These are phyloP conservation scores for Quercus mongolica DNA, from an alignment of 306 rosid genomes.

Conservation along the genomic window DNA sequence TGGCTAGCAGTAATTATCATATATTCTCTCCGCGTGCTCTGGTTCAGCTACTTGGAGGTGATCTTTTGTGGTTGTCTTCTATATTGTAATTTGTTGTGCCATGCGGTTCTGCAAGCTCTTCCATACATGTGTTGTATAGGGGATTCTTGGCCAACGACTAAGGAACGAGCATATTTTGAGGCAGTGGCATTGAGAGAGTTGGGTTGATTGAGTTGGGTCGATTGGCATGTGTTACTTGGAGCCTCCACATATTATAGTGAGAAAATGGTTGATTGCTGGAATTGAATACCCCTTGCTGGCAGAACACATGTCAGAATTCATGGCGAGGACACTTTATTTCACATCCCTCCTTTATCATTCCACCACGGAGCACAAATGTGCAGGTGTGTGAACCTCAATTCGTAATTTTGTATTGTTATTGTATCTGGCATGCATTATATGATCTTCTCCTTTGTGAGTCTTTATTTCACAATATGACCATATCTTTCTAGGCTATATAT, in stretches of 20 bases:
- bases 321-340: constrained; percentile 74
- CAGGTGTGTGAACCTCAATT: constrained; percentile 37
- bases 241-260: constrained; percentile 83
- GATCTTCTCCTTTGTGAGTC: background rate
- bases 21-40: no score
- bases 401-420: background rate
- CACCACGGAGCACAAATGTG: constrained; percentile 69
- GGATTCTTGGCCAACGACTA: constrained; percentile 95
- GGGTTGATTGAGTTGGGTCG: constrained; percentile 18
- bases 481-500: no score
- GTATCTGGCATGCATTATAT: background rate
- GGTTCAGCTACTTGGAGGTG: no score
- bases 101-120: constrained; percentile 46
- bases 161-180: constrained; percentile 91
- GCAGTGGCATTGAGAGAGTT: constrained; percentile 45
- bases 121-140: constrained; percentile 83
- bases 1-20: no score
- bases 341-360: constrained; percentile 71
- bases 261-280: constrained; percentile 89
- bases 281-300: constrained; percentile 71
- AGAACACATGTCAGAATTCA: constrained; percentile 66
- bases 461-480: background rate
- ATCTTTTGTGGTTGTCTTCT: no score
- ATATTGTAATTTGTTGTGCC: no score
- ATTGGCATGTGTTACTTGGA: constrained; percentile 87